Conservation (phyloP, 805 yeast species). For the Clavispora santaluciae region DNA sequence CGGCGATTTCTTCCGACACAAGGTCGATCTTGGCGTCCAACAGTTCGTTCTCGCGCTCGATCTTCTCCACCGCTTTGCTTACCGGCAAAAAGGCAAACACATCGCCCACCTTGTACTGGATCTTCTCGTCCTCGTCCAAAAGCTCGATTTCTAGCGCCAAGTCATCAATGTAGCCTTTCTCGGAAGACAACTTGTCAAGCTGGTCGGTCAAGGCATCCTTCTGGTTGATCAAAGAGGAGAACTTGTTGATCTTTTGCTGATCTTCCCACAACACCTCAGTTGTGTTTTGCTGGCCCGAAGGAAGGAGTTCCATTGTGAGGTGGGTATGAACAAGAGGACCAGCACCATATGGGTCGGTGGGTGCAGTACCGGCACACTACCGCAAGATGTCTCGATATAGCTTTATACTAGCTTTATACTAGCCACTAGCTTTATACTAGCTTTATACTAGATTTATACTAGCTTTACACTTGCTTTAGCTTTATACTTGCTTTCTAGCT, state of each 20-base stretch:
- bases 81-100: conserved; percentile 68
- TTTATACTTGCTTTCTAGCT: no score
- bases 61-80: conserved; percentile 56
- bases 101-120: conserved; percentile 80
- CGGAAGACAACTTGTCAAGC: conserved; percentile 49
- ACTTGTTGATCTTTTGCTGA: conserved; percentile 83
- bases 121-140: conserved; percentile 64
- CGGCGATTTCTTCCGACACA: conserved; percentile 44
- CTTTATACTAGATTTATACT: no score
- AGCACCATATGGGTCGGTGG: neutral
- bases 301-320: conserved; percentile 41
- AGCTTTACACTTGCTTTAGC: no score
- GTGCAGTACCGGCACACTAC: no score
- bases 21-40: conserved; percentile 47
- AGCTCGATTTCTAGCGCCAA: conserved; percentile 80
- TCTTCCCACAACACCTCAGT: conserved; percentile 75
- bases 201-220: conserved; percentile 54
- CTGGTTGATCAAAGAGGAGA: conserved; percentile 74
- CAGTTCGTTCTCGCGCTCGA: conserved; percentile 57
- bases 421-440: no score
- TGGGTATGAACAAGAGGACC: neutral
- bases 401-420: no score
- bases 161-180: conserved; percentile 86
- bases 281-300: conserved; percentile 51
- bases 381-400: no score